Evolutionary conservation across 345 rosid genomes (phyloP), one percentile per base, ranked within the genome.

Genomic region (Toxicodendron radicans): DNA sequence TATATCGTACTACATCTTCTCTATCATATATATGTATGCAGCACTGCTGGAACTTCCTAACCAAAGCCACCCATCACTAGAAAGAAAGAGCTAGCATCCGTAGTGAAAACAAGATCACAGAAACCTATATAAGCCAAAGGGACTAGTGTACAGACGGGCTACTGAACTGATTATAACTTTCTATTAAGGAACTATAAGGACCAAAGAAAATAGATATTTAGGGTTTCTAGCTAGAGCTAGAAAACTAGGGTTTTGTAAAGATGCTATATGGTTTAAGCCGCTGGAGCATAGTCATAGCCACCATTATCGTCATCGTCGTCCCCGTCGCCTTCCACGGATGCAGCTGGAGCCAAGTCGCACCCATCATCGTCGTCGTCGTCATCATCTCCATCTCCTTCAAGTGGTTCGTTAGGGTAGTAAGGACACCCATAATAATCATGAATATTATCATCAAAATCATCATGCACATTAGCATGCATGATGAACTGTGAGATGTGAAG

Each of bases 251-350:
- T 52, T 72, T 51, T 0, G 8, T 45, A 43, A 56, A 38, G 11
- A 38, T 21, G 16, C 48, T 45, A 27, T 16, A 4, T 20, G 4
- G 12, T 20, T 76, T 41, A 82, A 73, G 85, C 80, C 1, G 85
- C 82, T 0, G 85, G 80, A 69, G 85, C 80, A 75, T 68, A 82
- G 54, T 82, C 82, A 32, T 69, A 64, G 18, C 60, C 75, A 7
- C 75, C 73, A 33, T 78, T 72, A 3, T 72, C 76, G 5, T 81
- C 80, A 0, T 79, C 80, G 6, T 72, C 80, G 1, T 73, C 78
- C 1, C 71, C 72, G 7, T 60, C 80, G 0, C 62, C 76, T 1
- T 72, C 82, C 8, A 18, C 10, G n/a, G 75, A 53, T 65, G 76
- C 70, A 30, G 82, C 66, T 0, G 68, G 76, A 1, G 76, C 51